A percentile compares a stretch with the other conserved stretches of the same genome.
Evolutionary conservation across 805 yeast species (phyloP).

Genomic region (Pichia paraexigua): DNA sequence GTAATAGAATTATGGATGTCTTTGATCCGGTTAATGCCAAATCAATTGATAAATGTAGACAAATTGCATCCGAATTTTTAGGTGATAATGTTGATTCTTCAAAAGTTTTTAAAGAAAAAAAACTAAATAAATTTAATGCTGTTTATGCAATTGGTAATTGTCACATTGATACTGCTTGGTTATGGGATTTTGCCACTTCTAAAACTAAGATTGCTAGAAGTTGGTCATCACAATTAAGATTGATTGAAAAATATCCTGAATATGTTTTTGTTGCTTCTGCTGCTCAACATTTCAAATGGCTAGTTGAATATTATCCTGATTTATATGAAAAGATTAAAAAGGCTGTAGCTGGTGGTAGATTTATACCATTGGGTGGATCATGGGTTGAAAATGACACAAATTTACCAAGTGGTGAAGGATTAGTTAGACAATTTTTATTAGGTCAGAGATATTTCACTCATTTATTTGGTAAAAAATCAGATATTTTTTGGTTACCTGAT

Average conservation of each 20-base stretch:
- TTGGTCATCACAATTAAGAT: conserved; percentile 86
- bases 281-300: conserved; percentile 94
- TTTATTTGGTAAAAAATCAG: conserved; percentile 69
- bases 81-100: conserved; percentile 61
- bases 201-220: conserved; percentile 87
- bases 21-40: conserved; percentile 66
- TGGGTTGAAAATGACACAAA: conserved; percentile 98
- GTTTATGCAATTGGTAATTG: conserved; percentile 91
- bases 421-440: conserved; percentile 77
- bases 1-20: conserved; percentile 72
- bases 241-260: conserved; percentile 86
- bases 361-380: conserved; percentile 90
- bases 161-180: conserved; percentile 97
- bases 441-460: conserved; percentile 83
- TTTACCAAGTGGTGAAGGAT: conserved; percentile 89
- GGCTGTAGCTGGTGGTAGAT: conserved; percentile 63
- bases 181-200: conserved; percentile 99
- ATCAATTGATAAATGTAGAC: conserved; percentile 55
- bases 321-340: conserved; percentile 56
- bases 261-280: conserved; percentile 92
- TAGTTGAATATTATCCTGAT: conserved; percentile 78
- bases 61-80: conserved; percentile 52
- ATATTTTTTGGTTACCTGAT: conserved; percentile 92
- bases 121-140: conserved; percentile 34
- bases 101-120: conserved; percentile 47